Evolutionary conservation across 352 stramenopile genomes (phyloP).

Genomic region (Pythium guiyangense): DNA sequence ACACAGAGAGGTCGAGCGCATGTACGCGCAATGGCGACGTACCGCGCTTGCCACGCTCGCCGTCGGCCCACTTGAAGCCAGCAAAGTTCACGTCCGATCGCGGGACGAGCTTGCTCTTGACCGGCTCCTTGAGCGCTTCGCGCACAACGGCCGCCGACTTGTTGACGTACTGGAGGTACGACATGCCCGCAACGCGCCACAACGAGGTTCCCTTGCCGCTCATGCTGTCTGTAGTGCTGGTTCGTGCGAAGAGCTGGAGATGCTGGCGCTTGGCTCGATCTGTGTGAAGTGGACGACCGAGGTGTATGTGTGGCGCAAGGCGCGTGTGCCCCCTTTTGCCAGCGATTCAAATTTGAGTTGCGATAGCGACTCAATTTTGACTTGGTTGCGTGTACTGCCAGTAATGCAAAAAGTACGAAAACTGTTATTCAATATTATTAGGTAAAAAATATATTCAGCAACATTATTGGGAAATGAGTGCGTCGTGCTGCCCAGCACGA

Average conservation of each 20-base stretch:
- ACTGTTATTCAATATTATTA: too few relatives aligned
- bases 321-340: too few relatives aligned
- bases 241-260: not conserved
- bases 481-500: too few relatives aligned
- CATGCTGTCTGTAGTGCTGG: constrained; percentile 28
- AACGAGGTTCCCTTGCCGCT: constrained; percentile 79
- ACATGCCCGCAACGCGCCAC: constrained; percentile 82
- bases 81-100: constrained; percentile 80
- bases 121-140: constrained; percentile 77
- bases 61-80: constrained; percentile 82
- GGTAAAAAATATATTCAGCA: too few relatives aligned
- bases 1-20: too few relatives aligned
- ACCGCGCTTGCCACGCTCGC: constrained; percentile 74
- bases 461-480: too few relatives aligned
- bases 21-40: constrained; percentile 11
- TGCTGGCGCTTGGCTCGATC: not conserved
- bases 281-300: too few relatives aligned
- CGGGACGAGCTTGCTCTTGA: constrained; percentile 76
- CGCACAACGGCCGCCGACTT: constrained; percentile 73
- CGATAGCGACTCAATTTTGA: not conserved
- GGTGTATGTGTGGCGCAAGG: too few relatives aligned
- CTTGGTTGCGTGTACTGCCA: too few relatives aligned
- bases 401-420: too few relatives aligned
- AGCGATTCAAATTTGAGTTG: too few relatives aligned
- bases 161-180: constrained; percentile 89